phyloP scores from a whole-genome alignment of 2,329 filamentous ascomycete genomes.

The Neurospora sp. region DNA sequence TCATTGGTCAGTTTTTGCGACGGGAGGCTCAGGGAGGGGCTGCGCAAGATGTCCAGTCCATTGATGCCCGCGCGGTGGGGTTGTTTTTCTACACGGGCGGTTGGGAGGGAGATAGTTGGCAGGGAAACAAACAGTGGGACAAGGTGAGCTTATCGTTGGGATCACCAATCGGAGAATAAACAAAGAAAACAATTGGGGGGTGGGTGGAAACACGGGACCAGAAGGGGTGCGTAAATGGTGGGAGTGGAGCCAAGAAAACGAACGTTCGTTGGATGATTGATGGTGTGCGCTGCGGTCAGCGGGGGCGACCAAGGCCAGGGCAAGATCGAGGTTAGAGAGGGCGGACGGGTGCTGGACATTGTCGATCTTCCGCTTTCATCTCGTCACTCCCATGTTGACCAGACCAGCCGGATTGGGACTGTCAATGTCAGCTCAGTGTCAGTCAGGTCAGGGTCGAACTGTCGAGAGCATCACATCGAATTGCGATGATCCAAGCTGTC shows the following conservation, averaged over 20 bases:
- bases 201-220: neutral
- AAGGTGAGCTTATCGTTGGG: neutral
- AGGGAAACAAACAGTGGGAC: neutral
- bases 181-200: neutral
- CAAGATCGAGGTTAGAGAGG: neutral
- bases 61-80: neutral
- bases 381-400: neutral
- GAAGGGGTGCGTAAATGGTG: neutral
- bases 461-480: neutral
- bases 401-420: neutral
- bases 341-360: neutral
- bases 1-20: neutral
- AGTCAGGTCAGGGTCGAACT: neutral
- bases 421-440: neutral
- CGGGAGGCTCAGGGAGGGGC: neutral
- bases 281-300: neutral
- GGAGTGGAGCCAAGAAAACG: neutral
- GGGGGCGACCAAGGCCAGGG: neutral
- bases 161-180: neutral
- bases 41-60: neutral
- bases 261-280: neutral
- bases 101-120: neutral
- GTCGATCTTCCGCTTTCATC: neutral
- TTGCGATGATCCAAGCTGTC: neutral
- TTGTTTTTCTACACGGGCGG: neutral